These are phyloP conservation scores for Debaryomyces hansenii DNA, from an alignment of 805 yeast species.

Conservation along the genomic window DNA sequence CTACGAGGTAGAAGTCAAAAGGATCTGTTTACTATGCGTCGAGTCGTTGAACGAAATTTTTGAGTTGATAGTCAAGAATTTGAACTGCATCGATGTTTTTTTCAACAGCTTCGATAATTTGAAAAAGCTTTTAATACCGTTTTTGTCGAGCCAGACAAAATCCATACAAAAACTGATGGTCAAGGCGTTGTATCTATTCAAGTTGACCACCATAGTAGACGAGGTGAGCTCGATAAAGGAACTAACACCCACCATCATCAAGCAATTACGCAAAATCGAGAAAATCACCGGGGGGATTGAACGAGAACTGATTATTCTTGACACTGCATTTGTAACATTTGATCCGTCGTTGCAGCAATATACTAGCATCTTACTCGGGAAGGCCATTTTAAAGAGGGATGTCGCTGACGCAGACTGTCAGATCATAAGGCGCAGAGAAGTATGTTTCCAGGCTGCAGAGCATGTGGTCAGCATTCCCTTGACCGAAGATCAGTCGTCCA, in stretches of 20 bases:
- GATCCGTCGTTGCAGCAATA: slow-evolving; percentile 37
- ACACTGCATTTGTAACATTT: slow-evolving; percentile 28
- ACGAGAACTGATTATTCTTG: slow-evolving; percentile 30
- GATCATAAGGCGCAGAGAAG: slow-evolving; percentile 34
- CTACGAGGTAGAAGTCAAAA: slow-evolving; percentile 25
- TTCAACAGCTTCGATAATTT: slow-evolving; percentile 39
- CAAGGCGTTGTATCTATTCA: slow-evolving; percentile 26
- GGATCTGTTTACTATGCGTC: slow-evolving; percentile 16
- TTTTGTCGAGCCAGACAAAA: slow-evolving; percentile 31
- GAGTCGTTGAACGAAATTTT: slow-evolving; percentile 16
- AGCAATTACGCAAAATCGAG: slow-evolving; percentile 35
- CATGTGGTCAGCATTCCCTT: slow-evolving; percentile 44
- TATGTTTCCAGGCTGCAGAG: slow-evolving; percentile 43
- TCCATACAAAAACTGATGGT: slow-evolving; percentile 24
- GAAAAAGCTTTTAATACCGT: slow-evolving; percentile 37
- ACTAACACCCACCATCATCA: slow-evolving; percentile 21
- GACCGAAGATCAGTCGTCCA: slow-evolving; percentile 29
- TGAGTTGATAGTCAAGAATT: slow-evolving; percentile 18
- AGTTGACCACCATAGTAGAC: slow-evolving; percentile 32
- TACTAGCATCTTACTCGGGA: slow-evolving; percentile 38
- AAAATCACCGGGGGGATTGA: slow-evolving; percentile 39
- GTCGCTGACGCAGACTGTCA: slow-evolving; percentile 28
- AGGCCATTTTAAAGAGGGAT: slow-evolving; percentile 38
- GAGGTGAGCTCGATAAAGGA: slow-evolving; percentile 18
- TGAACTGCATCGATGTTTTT: slow-evolving; percentile 38